Conservation (phyloP, 2,329 filamentous ascomycete species). For the Colletotrichum eremochloae region DNA sequence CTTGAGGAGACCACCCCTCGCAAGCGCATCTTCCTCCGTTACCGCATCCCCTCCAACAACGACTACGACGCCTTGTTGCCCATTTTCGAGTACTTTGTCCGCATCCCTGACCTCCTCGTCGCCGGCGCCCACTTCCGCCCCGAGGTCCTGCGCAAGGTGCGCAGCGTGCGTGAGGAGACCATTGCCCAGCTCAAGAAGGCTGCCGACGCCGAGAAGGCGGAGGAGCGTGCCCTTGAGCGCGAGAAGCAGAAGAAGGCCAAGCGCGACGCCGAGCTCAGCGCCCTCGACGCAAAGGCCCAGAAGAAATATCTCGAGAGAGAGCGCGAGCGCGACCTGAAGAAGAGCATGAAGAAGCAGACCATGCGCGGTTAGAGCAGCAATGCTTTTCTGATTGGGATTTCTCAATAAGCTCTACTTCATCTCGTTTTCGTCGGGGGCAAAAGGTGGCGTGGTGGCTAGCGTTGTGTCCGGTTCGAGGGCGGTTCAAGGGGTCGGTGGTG, state of each 20-base stretch:
- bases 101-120: constrained; percentile 86
- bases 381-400: background rate
- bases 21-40: constrained; percentile 88
- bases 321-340: constrained; percentile 78
- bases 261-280: constrained; percentile 84
- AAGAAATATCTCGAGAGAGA: constrained; percentile 88
- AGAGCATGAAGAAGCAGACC: constrained; percentile 67
- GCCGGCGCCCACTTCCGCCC: constrained; percentile 85
- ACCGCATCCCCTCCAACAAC: constrained; percentile 74
- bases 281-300: constrained; percentile 84
- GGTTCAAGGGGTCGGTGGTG: constrained; percentile 22
- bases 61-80: constrained; percentile 77
- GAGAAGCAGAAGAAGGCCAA: constrained; percentile 89
- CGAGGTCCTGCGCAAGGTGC: constrained; percentile 89
- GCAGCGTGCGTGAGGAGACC: constrained; percentile 82
- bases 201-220: constrained; percentile 84
- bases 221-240: constrained; percentile 79
- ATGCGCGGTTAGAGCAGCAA: constrained; percentile 58
- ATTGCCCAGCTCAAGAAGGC: constrained; percentile 83
- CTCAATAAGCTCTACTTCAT: constrained; percentile 9
- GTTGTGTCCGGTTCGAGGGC: background rate
- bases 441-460: background rate
- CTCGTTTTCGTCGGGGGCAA: background rate
- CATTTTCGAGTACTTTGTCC: constrained; percentile 85
- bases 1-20: constrained; percentile 86